These are phyloP conservation scores for Senna tora DNA, from an alignment of 306 rosid genomes.

Conservation along the genomic window DNA sequence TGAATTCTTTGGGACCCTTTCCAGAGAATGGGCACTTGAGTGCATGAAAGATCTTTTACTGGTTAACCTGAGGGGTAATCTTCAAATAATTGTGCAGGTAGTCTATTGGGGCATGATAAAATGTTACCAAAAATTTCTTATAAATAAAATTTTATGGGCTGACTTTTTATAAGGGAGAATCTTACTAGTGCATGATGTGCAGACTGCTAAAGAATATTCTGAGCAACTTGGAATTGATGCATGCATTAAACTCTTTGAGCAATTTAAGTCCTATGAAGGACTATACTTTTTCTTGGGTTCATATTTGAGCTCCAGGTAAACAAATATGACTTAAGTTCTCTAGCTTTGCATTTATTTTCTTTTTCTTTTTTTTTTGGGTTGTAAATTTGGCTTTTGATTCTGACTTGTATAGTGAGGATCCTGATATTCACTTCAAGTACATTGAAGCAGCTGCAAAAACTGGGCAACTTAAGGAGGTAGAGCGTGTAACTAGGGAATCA, in stretches of 20 bases:
- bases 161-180: slow-evolving; percentile 22
- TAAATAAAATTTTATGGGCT: not conserved
- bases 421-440: slow-evolving; percentile 94
- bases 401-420: slow-evolving; percentile 73
- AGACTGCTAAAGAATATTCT: slow-evolving; percentile 95
- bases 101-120: slow-evolving; percentile 4
- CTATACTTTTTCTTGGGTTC: slow-evolving; percentile 92
- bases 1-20: slow-evolving; percentile 92
- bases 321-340: slow-evolving; percentile 24
- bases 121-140: slow-evolving; percentile 1
- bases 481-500: slow-evolving; percentile 95
- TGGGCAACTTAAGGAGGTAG: slow-evolving; percentile 95
- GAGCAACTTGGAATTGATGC: slow-evolving; percentile 95
- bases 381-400: slow-evolving; percentile 22
- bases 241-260: slow-evolving; percentile 90
- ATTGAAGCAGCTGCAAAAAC: slow-evolving; percentile 97
- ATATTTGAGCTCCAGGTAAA: slow-evolving; percentile 86
- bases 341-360: slow-evolving; percentile 14
- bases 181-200: slow-evolving; percentile 35
- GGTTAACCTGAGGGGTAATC: slow-evolving; percentile 94
- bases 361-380: not conserved
- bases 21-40: slow-evolving; percentile 97
- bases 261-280: slow-evolving; percentile 96
- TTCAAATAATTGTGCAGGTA: slow-evolving; percentile 97
- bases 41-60: slow-evolving; percentile 97